These are phyloP conservation scores for Neoboletus subvelutipes DNA, from an alignment of 768 basidiomycete genomes.

Conservation along the genomic window DNA sequence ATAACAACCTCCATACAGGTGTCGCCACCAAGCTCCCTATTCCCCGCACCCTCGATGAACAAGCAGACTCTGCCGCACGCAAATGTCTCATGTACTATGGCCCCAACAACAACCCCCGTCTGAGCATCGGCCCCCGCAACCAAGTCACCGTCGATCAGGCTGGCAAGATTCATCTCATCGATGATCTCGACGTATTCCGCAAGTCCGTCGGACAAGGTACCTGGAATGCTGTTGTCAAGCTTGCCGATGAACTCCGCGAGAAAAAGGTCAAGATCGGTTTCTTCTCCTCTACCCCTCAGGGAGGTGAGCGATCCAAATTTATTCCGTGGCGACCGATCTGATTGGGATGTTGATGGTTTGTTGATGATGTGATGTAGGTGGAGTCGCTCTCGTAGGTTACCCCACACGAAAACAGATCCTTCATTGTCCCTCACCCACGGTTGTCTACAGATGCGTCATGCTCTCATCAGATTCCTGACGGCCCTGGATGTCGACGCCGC, in stretches of 20 bases:
- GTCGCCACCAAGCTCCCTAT: conserved; percentile 64
- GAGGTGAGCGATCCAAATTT: conserved; percentile 51
- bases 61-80: conserved; percentile 83
- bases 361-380: conserved; percentile 51
- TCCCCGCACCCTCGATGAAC: conserved; percentile 75
- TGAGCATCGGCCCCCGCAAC: conserved; percentile 79
- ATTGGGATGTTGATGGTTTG: conserved; percentile 16
- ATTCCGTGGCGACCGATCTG: conserved; percentile 16
- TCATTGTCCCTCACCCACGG: conserved; percentile 14
- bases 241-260: conserved; percentile 80
- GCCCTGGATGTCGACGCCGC: conserved; percentile 77
- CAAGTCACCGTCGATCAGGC: conserved; percentile 86
- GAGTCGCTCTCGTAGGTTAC: conserved; percentile 81
- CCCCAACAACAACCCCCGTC: conserved; percentile 79
- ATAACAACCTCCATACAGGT: conserved; percentile 41
- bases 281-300: conserved; percentile 95
- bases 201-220: conserved; percentile 70
- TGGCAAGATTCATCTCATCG: conserved; percentile 83
- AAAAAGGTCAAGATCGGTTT: conserved; percentile 89
- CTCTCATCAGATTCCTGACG: conserved; percentile 82
- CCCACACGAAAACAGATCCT: conserved; percentile 15
- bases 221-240: conserved; percentile 80
- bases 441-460: conserved; percentile 79
- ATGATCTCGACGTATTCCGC: conserved; percentile 76
- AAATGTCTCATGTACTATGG: conserved; percentile 84